phyloP scores from a whole-genome alignment of 805 yeast genomes.

The Middelhovenomyces tepae region DNA sequence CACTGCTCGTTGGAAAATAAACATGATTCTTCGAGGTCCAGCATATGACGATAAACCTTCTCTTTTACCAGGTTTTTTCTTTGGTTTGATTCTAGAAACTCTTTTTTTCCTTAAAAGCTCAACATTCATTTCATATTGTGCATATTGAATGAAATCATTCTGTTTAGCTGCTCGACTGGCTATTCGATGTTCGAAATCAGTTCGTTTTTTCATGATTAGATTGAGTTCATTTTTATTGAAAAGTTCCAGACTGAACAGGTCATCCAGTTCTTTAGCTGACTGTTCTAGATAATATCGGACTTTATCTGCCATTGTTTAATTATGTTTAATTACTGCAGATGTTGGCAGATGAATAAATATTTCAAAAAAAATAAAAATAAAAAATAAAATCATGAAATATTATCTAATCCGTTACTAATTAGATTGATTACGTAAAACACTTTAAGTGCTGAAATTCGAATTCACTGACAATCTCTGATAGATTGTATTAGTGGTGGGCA shows the following conservation, averaged over 20 bases:
- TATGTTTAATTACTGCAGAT: background rate
- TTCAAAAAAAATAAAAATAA: background rate
- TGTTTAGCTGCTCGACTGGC: conserved; percentile 74
- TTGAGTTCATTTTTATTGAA: conserved; percentile 75
- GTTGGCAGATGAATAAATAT: background rate
- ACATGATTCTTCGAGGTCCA: conserved; percentile 68
- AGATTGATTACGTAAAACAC: no score
- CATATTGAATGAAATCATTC: conserved; percentile 68
- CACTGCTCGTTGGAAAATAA: conserved; percentile 76
- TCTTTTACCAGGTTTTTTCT: conserved; percentile 7
- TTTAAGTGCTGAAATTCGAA: no score
- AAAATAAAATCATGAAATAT: background rate
- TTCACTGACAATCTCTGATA: no score
- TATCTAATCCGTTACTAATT: no score
- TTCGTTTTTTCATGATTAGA: conserved; percentile 81
- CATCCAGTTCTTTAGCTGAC: conserved; percentile 88
- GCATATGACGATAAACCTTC: conserved; percentile 68
- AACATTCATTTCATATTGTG: conserved; percentile 69
- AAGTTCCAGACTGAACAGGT: conserved; percentile 67
- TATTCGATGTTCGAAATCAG: conserved; percentile 90
- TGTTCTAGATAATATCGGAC: conserved; percentile 51
- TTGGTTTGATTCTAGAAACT: conserved; percentile 42
- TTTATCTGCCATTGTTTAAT: conserved; percentile 39
- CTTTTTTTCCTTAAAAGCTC: conserved; percentile 73
- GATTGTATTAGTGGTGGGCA: no score